These are phyloP conservation scores for Candida michaelii DNA, from an alignment of 805 yeast genomes.

Conservation along the genomic window DNA sequence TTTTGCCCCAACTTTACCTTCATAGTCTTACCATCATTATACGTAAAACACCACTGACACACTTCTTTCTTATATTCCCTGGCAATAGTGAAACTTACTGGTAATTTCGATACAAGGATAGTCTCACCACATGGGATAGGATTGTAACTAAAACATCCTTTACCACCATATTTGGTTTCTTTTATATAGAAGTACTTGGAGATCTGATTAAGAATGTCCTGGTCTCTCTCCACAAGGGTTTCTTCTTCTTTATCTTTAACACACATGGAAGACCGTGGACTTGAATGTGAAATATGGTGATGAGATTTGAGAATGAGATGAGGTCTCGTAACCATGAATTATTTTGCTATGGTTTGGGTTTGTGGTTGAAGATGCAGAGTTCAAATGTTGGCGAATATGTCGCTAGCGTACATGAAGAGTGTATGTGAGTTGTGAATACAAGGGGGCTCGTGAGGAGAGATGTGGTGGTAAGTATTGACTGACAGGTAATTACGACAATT, in stretches of 20 bases:
- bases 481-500: not conserved
- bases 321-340: not conserved
- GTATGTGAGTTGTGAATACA: too few relatives aligned
- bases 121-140: conserved; percentile 42
- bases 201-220: conserved; percentile 20
- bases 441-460: not conserved
- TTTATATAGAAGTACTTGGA: conserved; percentile 34
- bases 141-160: conserved; percentile 55
- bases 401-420: too few relatives aligned
- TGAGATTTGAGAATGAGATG: not conserved
- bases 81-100: conserved; percentile 48
- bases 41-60: conserved; percentile 53
- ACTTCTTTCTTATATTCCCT: conserved; percentile 63
- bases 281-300: not conserved
- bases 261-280: not conserved
- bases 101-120: conserved; percentile 39
- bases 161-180: conserved; percentile 51
- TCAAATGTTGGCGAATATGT: too few relatives aligned
- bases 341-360: not conserved
- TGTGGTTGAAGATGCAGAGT: not conserved
- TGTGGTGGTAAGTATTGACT: not conserved
- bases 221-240: conserved; percentile 13
- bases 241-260: conserved; percentile 9
- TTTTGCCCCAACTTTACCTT: conserved; percentile 35
- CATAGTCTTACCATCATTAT: conserved; percentile 45